Percentiles rank a stretch among this genome's conserved stretches.
Evolutionary conservation across 1,284 basidiomycete genomes (phyloP).

Genomic region (Ceratobasidium theobromae): DNA sequence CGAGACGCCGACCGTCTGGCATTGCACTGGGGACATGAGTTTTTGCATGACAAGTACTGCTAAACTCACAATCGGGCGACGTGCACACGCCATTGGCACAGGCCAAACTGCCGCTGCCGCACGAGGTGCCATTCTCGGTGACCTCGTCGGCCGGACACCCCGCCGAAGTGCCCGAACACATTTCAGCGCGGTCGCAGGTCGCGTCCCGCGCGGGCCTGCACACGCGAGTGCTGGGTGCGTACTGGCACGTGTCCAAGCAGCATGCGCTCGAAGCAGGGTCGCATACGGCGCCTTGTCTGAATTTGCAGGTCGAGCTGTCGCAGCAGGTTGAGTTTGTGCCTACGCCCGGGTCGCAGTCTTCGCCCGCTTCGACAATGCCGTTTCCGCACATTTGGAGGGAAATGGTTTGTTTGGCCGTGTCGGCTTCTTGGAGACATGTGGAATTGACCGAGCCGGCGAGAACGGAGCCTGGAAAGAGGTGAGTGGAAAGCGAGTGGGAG

Average conservation of each 20-base stretch:
- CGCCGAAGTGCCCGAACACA: conserved; percentile 74
- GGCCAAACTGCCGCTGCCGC: conserved; percentile 62
- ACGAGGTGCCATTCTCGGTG: conserved; percentile 66
- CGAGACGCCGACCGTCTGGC: conserved; percentile 67
- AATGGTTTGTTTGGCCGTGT: conserved; percentile 49
- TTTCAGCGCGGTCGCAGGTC: conserved; percentile 76
- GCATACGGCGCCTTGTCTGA: conserved; percentile 70
- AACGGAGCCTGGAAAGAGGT: conserved; percentile 2
- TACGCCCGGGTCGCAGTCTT: conserved; percentile 82
- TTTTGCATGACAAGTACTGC: neutral
- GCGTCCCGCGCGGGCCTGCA: conserved; percentile 72
- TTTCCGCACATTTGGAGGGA: conserved; percentile 77
- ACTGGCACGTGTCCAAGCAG: conserved; percentile 71
- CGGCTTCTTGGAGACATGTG: conserved; percentile 63
- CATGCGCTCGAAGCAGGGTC: conserved; percentile 78
- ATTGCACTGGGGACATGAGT: conserved; percentile 60
- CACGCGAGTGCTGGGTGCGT: conserved; percentile 60
- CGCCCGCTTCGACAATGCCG: conserved; percentile 65
- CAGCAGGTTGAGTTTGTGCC: conserved; percentile 70
- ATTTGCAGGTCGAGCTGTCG: conserved; percentile 76
- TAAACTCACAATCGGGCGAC: conserved; percentile 61
- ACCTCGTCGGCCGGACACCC: conserved; percentile 72
- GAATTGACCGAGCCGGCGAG: conserved; percentile 49
- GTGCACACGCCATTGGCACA: conserved; percentile 87
- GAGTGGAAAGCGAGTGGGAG: neutral